These are phyloP conservation scores for Aspergillus indologenus DNA, from an alignment of 495 filamentous ascomycete species.

Conservation along the genomic window DNA sequence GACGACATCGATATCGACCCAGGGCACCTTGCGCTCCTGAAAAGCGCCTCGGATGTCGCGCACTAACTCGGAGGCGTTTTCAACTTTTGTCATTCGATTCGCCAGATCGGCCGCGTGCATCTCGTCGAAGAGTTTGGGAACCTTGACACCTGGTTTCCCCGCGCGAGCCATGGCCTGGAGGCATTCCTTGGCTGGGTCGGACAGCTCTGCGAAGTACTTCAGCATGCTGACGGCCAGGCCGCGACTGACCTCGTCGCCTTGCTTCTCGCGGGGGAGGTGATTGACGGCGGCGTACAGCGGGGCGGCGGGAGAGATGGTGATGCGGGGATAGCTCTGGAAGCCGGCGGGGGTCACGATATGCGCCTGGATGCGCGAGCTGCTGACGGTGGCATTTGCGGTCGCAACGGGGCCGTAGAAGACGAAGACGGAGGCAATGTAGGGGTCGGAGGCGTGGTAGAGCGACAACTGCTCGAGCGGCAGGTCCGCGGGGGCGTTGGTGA, in stretches of 20 bases:
- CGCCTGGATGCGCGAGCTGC: constrained; percentile 86
- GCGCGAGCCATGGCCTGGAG: constrained; percentile 36
- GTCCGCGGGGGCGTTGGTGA: constrained; percentile 33
- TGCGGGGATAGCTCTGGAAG: constrained; percentile 79
- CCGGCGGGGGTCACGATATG: constrained; percentile 88
- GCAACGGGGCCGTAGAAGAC: constrained; percentile 84
- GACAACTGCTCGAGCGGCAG: constrained; percentile 73
- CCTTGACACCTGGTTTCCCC: constrained; percentile 33
- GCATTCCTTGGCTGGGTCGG: constrained; percentile 66
- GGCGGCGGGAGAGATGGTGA: constrained; percentile 90
- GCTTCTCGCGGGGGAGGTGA: constrained; percentile 86
- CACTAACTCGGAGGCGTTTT: constrained; percentile 69
- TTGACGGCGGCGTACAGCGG: constrained; percentile 90
- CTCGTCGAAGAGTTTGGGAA: constrained; percentile 75
- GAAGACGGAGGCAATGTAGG: constrained; percentile 70
- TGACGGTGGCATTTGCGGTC: constrained; percentile 77
- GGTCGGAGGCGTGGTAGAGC: constrained; percentile 78
- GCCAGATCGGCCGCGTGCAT: constrained; percentile 90
- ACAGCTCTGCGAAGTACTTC: constrained; percentile 89
- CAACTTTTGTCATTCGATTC: constrained; percentile 73
- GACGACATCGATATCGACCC: constrained; percentile 85
- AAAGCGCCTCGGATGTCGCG: constrained; percentile 67
- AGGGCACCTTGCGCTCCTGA: constrained; percentile 71
- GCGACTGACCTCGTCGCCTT: constrained; percentile 86
- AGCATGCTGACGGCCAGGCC: constrained; percentile 86